Conservation (phyloP, 2,329 filamentous ascomycete species). For the Colletotrichum tropicicola region DNA sequence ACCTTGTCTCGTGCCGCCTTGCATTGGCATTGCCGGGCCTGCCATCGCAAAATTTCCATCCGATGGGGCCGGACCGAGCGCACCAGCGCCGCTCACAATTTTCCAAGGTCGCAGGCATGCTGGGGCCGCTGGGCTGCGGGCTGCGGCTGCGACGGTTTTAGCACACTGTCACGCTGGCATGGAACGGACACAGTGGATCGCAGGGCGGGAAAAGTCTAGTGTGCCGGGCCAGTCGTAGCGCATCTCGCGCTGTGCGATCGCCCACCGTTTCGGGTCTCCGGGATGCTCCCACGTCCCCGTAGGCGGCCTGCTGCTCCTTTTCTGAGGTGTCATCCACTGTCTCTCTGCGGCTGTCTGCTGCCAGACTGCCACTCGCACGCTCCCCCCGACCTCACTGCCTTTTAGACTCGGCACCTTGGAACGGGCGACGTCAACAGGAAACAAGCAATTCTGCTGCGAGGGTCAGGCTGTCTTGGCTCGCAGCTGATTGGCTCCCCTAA, state of each 20-base stretch:
- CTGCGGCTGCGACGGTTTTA: not conserved
- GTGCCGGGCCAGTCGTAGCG: slow-evolving; percentile 13
- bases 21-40: not conserved
- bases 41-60: slow-evolving; percentile 29
- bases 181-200: not conserved
- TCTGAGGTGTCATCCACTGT: not conserved
- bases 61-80: slow-evolving; percentile 19
- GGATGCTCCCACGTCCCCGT: slow-evolving; percentile 22
- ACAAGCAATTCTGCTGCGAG: slow-evolving; percentile 25
- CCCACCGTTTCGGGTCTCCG: slow-evolving; percentile 21
- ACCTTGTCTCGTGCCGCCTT: not conserved
- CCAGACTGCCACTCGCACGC: not conserved
- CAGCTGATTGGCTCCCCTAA: slow-evolving; percentile 18
- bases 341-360: not conserved
- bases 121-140: not conserved
- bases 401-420: not conserved
- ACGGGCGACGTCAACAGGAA: slow-evolving; percentile 23
- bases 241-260: slow-evolving; percentile 4
- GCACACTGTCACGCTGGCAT: slow-evolving; percentile 8
- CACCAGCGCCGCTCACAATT: not conserved
- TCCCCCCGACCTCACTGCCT: not conserved
- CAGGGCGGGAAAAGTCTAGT: not conserved
- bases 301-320: not conserved
- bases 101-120: not conserved
- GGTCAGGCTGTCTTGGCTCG: slow-evolving; percentile 11